Evolutionary conservation across 129 eudicot species (phyloP), one percentile per base, ranked within the genome.

Genomic region (Smallanthus sonchifolius): DNA sequence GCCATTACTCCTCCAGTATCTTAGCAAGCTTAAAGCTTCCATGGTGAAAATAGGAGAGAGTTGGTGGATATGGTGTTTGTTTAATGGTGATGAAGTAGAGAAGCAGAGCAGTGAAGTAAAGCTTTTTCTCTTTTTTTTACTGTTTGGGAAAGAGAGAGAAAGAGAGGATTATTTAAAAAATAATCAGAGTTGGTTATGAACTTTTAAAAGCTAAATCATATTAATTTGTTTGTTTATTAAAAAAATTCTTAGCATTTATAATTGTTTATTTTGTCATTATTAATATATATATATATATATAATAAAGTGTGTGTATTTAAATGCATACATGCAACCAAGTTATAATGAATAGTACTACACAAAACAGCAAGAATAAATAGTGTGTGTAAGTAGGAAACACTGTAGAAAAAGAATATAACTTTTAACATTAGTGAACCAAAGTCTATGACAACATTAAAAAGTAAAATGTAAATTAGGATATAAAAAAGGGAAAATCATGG

Each of bases 11-110:
- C 85, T 77, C 94, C 96, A 87, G 86, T 83, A 89, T 57, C 86
- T 90, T 76, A 90, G 87, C 43, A 93, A 83, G 77, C 86, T 90
- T 42, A 90, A 86, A 42, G 96, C 89, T 64, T 93, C 98, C 98
- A 93, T 93, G 6, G 92, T 86, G 16, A 37, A 11, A 44, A 16
- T 14, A 49, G 15, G 70, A n/a, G 55, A 16, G 74, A 70, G 77
- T 44, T 11, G 59, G 71, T 49, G 52, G 63, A 62, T 62, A 16
- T 34, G 17, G 69, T 17, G 47, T 30, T 68, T 16, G 75, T 55
- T 68, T 35, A 40, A 59, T 59, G 17, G 65, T 24, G 65, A 60
- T 30, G 20, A 11, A 60, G 65, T 11, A 30, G 40, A 30, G 20
- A 60, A 28, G 10, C 69, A 73, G 62, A 73, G 16, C 14, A 60